phyloP scores from a whole-genome alignment of 2,329 filamentous ascomycete genomes.

The Apiospora hydei region DNA sequence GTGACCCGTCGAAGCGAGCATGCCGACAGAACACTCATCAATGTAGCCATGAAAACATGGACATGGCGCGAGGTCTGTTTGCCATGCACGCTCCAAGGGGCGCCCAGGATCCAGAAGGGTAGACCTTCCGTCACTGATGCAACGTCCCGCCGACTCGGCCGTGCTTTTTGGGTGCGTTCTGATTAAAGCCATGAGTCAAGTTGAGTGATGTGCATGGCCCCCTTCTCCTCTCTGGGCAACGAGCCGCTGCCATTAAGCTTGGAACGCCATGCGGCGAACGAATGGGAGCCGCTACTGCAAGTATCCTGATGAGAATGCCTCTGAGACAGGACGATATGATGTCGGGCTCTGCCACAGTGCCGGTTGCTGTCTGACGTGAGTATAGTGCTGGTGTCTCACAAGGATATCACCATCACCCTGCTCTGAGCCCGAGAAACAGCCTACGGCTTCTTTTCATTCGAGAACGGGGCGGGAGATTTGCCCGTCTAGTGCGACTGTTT shows the following conservation, averaged over 20 bases:
- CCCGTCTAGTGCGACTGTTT: background rate
- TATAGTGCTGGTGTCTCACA: conserved; percentile 1
- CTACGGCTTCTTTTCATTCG: background rate
- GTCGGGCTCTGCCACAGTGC: background rate
- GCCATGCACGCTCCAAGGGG: background rate
- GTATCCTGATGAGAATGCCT: background rate
- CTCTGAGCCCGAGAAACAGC: background rate
- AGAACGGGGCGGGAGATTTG: background rate
- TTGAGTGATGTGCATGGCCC: background rate
- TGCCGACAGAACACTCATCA: background rate
- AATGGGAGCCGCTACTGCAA: background rate
- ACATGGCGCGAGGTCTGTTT: background rate
- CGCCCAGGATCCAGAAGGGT: background rate
- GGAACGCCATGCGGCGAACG: background rate
- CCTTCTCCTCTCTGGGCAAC: background rate
- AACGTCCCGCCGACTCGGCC: conserved; percentile 14
- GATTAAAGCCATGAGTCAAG: background rate
- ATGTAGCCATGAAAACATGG: background rate
- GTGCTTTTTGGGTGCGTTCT: background rate
- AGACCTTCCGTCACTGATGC: conserved; percentile 9
- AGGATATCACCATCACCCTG: background rate
- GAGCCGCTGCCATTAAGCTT: background rate
- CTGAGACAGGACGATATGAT: conserved; percentile 16
- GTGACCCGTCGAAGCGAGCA: too few relatives aligned
- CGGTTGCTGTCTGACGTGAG: background rate